Evolutionary conservation across 495 filamentous ascomycete species (phyloP).

Genomic region (Pseudomonodictys pantanalensis): DNA sequence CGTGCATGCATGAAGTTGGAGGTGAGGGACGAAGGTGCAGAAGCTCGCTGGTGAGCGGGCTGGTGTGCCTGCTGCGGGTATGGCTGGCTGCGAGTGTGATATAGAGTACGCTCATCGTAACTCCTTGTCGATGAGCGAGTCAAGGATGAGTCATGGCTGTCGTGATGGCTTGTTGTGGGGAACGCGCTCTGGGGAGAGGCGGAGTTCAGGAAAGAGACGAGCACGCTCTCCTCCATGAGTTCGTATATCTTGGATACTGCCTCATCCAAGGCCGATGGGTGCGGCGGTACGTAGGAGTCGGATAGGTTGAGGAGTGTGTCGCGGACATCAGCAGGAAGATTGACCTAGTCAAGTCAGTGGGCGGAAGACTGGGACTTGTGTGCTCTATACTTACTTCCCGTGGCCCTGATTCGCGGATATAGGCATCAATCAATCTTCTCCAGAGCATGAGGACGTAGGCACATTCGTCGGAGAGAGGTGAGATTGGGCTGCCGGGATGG

Average conservation of each 20-base stretch:
- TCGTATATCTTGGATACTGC: constrained; percentile 91
- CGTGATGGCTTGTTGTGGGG: constrained; percentile 19
- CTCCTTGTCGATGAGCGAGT: constrained; percentile 16
- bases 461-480: constrained; percentile 54
- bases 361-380: not conserved
- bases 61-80: no score
- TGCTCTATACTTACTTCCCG: constrained; percentile 41
- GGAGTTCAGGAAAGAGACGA: constrained; percentile 74
- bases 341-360: constrained; percentile 61
- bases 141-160: constrained; percentile 29
- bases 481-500: constrained; percentile 44
- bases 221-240: constrained; percentile 93
- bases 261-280: constrained; percentile 74
- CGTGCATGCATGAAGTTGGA: constrained; percentile 33
- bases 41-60: constrained; percentile 30
- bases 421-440: constrained; percentile 65
- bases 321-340: constrained; percentile 81
- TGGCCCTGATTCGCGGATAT: constrained; percentile 74
- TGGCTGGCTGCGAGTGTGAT: constrained; percentile 18
- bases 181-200: constrained; percentile 33
- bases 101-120: constrained; percentile 35
- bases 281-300: constrained; percentile 62
- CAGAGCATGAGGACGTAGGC: constrained; percentile 74
- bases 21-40: constrained; percentile 37
- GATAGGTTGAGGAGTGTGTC: constrained; percentile 70